Conservation (phyloP, 768 basidiomycete genomes). For the Ramaria rubella region DNA sequence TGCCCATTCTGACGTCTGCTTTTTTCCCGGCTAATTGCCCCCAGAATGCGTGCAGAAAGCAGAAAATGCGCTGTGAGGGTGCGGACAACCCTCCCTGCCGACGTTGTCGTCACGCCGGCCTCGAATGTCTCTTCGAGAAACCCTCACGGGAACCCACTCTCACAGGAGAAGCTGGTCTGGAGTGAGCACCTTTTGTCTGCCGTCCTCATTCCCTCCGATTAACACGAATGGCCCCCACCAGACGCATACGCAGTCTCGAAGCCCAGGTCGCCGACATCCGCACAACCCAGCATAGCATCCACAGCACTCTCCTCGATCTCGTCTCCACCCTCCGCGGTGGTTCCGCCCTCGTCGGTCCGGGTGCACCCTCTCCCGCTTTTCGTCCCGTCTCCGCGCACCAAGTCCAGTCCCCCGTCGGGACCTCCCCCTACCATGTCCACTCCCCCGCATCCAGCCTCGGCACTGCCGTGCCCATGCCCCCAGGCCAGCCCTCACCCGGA, state of each 20-base stretch:
- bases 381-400: background rate
- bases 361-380: background rate
- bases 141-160: slow-evolving; percentile 81
- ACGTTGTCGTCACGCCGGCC: slow-evolving; percentile 80
- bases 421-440: slow-evolving; percentile 9
- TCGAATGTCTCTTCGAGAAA: slow-evolving; percentile 94
- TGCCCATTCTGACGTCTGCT: slow-evolving; percentile 13
- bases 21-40: slow-evolving; percentile 12
- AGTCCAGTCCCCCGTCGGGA: slow-evolving; percentile 40
- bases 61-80: slow-evolving; percentile 97
- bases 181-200: slow-evolving; percentile 44
- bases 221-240: slow-evolving; percentile 28
- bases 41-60: slow-evolving; percentile 91
- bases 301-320: slow-evolving; percentile 74
- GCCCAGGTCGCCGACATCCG: slow-evolving; percentile 79
- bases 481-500: slow-evolving; percentile 4
- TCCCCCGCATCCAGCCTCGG: slow-evolving; percentile 9
- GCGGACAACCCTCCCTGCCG: slow-evolving; percentile 97
- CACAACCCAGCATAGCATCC: slow-evolving; percentile 65
- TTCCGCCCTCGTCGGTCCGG: slow-evolving; percentile 4
- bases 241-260: slow-evolving; percentile 88
- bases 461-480: background rate
- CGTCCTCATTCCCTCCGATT: slow-evolving; percentile 11
- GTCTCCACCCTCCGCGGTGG: slow-evolving; percentile 67
- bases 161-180: slow-evolving; percentile 82